Evolutionary conservation across 176 grass and related monocot genomes (phyloP), one percentile per base, ranked within the genome.

Genomic region (Dactylis glomerata): DNA sequence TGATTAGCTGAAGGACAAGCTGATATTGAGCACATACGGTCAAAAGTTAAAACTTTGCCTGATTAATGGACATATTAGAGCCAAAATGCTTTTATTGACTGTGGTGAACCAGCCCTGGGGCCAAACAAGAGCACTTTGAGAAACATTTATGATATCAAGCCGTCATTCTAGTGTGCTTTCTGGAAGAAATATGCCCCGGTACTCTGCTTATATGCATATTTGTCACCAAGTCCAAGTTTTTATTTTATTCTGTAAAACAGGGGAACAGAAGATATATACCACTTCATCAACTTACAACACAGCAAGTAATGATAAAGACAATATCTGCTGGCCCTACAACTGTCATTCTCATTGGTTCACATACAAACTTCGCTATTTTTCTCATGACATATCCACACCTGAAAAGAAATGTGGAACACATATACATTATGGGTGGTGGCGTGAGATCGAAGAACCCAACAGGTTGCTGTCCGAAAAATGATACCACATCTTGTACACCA

Each of bases 401-500:
- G 31, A 98, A 91, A 85, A 82, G 20, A 68, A 95, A 95, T 33
- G 90, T 98, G 28, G 87, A 98, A 65, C 95, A 92, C 74, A 98
- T 98, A 86, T 98, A 93, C 77, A 83, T 95, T 61, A 98, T 98
- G 95, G 95, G 95, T 26, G 95, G 95, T 22, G 89, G 92, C 5
- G 89, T 98, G 52, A 92, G 87, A 75, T 92, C 89, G 1, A 87
- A 89, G 73, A 95, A 98, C 27, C 95, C 92, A 2, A 95, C 92
- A 66, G 92, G 92, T 34, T 98, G 95, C 51, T 95, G 95, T 70
- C 83, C 80, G 3, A 33, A 76, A 57, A 88, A 92, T 78, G 20
- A 66, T 58, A 76, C 58, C 50, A 72, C 85, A 51, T 78, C 82
- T 82, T 95, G 92, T 85, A 62, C n/a, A 15, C 89, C 84, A 5